Percentiles rank a stretch among this genome's conserved stretches.
These are phyloP conservation scores for Spizellomyces sp. DNA, from an alignment of 192 early-diverging fungal genomes.

Conservation along the genomic window DNA sequence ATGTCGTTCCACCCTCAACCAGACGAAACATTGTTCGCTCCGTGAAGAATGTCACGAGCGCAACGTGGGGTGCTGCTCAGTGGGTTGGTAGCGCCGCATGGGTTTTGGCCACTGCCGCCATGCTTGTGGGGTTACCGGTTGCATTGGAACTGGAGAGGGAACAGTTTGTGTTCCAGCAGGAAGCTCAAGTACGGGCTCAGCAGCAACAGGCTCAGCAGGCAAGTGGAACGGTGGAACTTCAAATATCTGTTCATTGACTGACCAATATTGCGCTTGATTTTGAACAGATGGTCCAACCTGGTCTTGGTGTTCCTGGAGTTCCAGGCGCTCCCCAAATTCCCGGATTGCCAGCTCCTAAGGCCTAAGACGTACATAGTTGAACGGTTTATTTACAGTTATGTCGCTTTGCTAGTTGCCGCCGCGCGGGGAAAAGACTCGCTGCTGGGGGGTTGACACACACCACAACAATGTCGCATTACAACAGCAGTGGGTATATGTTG, in stretches of 20 bases:
- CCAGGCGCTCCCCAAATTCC: slow-evolving; percentile 16
- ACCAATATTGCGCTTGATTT: not conserved
- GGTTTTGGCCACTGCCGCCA: slow-evolving; percentile 84
- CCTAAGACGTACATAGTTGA: too few species aligned
- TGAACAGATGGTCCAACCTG: slow-evolving; percentile 29
- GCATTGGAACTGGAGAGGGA: slow-evolving; percentile 88
- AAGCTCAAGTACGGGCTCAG: slow-evolving; percentile 49
- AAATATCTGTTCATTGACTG: too few species aligned
- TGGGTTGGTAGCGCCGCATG: slow-evolving; percentile 83
- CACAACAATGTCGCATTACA: too few species aligned
- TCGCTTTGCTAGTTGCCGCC: too few species aligned
- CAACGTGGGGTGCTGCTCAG: slow-evolving; percentile 61
- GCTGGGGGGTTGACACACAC: too few species aligned
- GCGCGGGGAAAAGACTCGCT: too few species aligned
- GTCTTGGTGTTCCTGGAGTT: slow-evolving; percentile 20
- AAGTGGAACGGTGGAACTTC: not conserved
- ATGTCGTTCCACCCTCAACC: slow-evolving; percentile 80
- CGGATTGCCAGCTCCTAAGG: slow-evolving; percentile 4
- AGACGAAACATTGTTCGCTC: slow-evolving; percentile 56
- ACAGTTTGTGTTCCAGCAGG: slow-evolving; percentile 81
- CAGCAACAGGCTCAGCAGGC: slow-evolving; percentile 43
- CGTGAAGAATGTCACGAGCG: slow-evolving; percentile 13
- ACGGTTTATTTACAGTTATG: too few species aligned
- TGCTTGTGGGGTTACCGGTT: slow-evolving; percentile 83
- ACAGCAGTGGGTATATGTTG: too few species aligned